phyloP scores from a whole-genome alignment of 2,329 filamentous ascomycete species.

The Ceratocystis destructans region DNA sequence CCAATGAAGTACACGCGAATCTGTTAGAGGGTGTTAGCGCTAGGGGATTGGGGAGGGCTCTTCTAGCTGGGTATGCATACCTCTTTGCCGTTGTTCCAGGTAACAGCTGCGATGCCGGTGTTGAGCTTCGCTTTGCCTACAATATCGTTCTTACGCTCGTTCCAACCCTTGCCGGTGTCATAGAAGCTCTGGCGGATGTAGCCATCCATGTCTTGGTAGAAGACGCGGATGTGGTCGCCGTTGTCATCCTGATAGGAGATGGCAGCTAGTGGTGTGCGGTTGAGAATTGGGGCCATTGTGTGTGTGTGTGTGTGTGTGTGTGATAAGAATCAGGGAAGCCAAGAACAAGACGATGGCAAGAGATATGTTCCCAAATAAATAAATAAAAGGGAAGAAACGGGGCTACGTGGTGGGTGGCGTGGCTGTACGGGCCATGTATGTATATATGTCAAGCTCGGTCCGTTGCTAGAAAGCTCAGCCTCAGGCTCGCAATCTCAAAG shows the following conservation, averaged over 20 bases:
- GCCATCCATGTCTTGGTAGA: conserved; percentile 19
- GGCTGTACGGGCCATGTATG: neutral
- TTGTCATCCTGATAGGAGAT: conserved; percentile 19
- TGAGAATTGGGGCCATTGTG: conserved; percentile 18
- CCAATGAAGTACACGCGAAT: conserved; percentile 18
- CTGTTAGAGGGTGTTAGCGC: neutral
- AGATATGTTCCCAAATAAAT: neutral
- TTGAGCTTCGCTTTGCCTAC: conserved; percentile 18
- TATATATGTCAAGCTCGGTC: neutral
- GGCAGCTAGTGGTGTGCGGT: conserved; percentile 16
- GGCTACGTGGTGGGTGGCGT: no score
- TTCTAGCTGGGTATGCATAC: neutral
- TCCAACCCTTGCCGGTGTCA: conserved; percentile 19
- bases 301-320: neutral
- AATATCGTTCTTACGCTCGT: conserved; percentile 16
- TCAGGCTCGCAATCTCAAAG: neutral
- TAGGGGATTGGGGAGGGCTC: neutral
- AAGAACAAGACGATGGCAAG: neutral
- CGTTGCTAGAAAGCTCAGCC: neutral
- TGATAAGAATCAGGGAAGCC: neutral
- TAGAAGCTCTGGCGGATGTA: conserved; percentile 19
- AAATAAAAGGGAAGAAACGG: neutral
- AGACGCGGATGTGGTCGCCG: conserved; percentile 18
- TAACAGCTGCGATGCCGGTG: conserved; percentile 18
- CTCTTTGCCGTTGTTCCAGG: conserved; percentile 19